Conservation (phyloP, 1,284 basidiomycete species). For the Trichosporon ovoides region DNA sequence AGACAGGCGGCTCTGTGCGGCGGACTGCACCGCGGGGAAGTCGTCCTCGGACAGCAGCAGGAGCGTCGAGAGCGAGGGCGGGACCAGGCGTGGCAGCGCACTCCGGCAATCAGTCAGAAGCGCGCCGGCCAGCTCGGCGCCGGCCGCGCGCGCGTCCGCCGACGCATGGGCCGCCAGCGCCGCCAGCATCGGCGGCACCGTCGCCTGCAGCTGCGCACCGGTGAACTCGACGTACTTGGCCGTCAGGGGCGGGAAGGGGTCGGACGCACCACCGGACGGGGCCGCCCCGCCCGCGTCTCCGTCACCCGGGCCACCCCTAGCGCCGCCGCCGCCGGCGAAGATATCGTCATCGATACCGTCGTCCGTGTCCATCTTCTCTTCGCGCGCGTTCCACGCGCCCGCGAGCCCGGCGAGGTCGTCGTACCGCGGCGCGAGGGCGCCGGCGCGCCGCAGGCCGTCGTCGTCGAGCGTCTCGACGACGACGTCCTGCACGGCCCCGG, state of each 20-base stretch:
- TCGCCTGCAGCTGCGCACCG: slow-evolving; percentile 39
- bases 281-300: too few species aligned
- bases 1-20: slow-evolving; percentile 55
- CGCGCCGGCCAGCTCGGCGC: slow-evolving; percentile 55
- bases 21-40: slow-evolving; percentile 61
- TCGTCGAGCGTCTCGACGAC: slow-evolving; percentile 55
- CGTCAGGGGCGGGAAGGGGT: slow-evolving; percentile 43
- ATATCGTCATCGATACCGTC: background rate
- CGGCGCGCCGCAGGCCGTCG: slow-evolving; percentile 57
- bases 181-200: slow-evolving; percentile 40
- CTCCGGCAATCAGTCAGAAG: slow-evolving; percentile 59
- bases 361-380: background rate
- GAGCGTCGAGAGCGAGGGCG: slow-evolving; percentile 57
- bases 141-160: slow-evolving; percentile 36
- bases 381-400: slow-evolving; percentile 26
- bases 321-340: too few species aligned
- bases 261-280: background rate
- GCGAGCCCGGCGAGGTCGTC: slow-evolving; percentile 41
- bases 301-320: too few species aligned
- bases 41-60: slow-evolving; percentile 48
- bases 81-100: slow-evolving; percentile 63
- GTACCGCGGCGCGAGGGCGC: slow-evolving; percentile 55
- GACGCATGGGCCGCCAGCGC: slow-evolving; percentile 41
- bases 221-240: slow-evolving; percentile 48
- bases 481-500: slow-evolving; percentile 57